Evolutionary conservation across 106 monocot genomes (phyloP), one percentile per base, ranked within the genome.

Genomic region (Triglochin maritima): DNA sequence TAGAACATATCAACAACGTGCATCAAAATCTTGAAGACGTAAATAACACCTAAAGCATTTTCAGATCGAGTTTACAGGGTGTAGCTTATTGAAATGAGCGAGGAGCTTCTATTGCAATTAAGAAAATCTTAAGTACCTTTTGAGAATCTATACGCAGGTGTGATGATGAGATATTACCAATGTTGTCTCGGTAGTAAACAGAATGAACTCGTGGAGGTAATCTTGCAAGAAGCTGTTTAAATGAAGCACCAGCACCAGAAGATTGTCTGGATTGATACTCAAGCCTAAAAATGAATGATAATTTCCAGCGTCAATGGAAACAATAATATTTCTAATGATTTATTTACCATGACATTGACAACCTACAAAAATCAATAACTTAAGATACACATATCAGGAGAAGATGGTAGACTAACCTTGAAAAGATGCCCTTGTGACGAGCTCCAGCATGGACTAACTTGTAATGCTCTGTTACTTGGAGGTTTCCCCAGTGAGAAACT

Each of bases 101-200:
- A 29, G 29, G 29, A 29, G 29, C 29, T 29, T 29, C 29, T 29
- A 29, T 29, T 29, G 1, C 29, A 29, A 29, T 29, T 8, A 46
- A 64, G 47, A 47, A 12, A 64, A 41, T 61, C n/a, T 44, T 17
- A 14, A 13, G n/a, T 76, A 91, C 91, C 91, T 87, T 82, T 13
- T 78, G 82, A 45, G 72, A 74, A 79, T 67, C 74, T 57, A 15
- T 67, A 4, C 82, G 87, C 76, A 92, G 67, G 69, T 84, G 91
- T 46, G 91, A 92, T 70, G 91, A 69, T 42, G 91, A 92, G 67
- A 92, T 77, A 69, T 92, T 92, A 3, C 91, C 91, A 56, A 92
- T 92, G 49, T 80, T 82, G 58, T 92, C 91, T 46, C 87, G 68
- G 67, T 92, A 92, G 49, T 92, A 92, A 9, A 92, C 92, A 45